phyloP scores from a whole-genome alignment of 352 stramenopile species.

The Phytophthora chlamydospora region DNA sequence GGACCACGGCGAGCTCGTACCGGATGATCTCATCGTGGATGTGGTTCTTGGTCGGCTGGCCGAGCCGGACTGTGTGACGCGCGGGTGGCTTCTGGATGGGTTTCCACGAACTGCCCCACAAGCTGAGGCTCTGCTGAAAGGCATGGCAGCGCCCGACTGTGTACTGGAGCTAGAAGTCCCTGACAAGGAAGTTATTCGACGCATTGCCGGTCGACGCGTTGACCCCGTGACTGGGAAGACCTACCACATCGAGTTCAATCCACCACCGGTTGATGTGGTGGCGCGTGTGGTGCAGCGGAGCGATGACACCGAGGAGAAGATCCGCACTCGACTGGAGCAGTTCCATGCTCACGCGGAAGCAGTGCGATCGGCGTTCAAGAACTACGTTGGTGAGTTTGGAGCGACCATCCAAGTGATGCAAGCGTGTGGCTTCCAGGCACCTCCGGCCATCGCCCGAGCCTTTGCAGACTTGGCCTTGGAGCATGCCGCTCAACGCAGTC shows the following conservation, averaged over 20 bases:
- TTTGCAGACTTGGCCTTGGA: slow-evolving; percentile 35
- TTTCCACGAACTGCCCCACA: slow-evolving; percentile 91
- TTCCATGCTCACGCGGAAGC: slow-evolving; percentile 77
- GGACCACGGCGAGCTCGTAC: slow-evolving; percentile 88
- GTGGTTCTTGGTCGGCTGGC: slow-evolving; percentile 74
- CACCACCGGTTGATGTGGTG: slow-evolving; percentile 71
- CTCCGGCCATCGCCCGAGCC: slow-evolving; percentile 20
- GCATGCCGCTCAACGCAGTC: slow-evolving; percentile 27
- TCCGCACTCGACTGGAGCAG: slow-evolving; percentile 82
- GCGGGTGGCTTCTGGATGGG: slow-evolving; percentile 93
- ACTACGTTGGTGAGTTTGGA: slow-evolving; percentile 10
- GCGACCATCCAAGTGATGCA: slow-evolving; percentile 31
- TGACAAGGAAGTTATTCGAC: slow-evolving; percentile 93
- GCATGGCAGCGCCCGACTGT: slow-evolving; percentile 71
- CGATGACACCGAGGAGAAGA: slow-evolving; percentile 94
- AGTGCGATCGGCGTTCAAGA: slow-evolving; percentile 55
- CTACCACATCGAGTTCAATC: slow-evolving; percentile 97
- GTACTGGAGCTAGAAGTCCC: slow-evolving; percentile 95
- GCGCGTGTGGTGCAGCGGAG: slow-evolving; percentile 79
- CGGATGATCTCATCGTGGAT: slow-evolving; percentile 92
- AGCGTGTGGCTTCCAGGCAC: slow-evolving; percentile 22
- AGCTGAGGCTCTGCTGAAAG: slow-evolving; percentile 78
- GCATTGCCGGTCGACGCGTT: slow-evolving; percentile 96
- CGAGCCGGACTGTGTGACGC: slow-evolving; percentile 79
- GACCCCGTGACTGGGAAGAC: slow-evolving; percentile 92